Evolutionary conservation across 352 stramenopile species (phyloP), one percentile per base, ranked within the genome.

Genomic region (Blastocystis sp.): DNA sequence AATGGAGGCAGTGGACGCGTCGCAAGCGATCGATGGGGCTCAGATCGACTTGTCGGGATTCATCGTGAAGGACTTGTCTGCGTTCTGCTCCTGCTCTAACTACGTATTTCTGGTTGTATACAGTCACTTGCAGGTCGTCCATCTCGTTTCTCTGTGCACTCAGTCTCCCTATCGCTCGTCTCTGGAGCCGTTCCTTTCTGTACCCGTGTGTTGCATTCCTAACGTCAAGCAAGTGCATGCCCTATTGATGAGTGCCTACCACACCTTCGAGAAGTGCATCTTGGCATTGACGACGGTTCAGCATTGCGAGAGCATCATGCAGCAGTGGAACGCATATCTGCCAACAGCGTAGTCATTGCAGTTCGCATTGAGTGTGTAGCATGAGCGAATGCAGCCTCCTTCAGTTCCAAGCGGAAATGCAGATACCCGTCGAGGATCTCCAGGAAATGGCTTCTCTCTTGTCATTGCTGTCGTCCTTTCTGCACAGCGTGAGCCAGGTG

Each of bases 21-120:
- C 21, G 35, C 35, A 70, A 3, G 19, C 29, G 31, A 62, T 69
- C 1, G 26, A 37, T 10, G 31, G 16, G 31, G 2, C 33, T 26
- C 37, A 67, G 70, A 41, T 37, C 19, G 74, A 85, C 61, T 29
- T 85, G 12, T 85, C 74, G 2, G 31, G 50, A 1, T 85, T 85
- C 50, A 26, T 85, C 19, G n/a, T 51, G 31, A 31, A 85, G 24
- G 74, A 85, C n/a, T 33, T 85, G 9, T 67, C 74, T 3, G 26
- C 21, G 4, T 62, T 85, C 45, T 59, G 55, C 31, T n/a, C 55
- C 12, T 85, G 37, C 35, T 33, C 74, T 29, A 24, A 51, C 37
- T 85, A 85, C 31, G n/a, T 85, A 35, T 31, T n/a, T 21, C 45
- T 37, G 16, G 6, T 13, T 12, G 19, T 10, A n/a, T 33, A 9